Conservation (phyloP, 495 filamentous ascomycete genomes). For the Podospora comata region DNA sequence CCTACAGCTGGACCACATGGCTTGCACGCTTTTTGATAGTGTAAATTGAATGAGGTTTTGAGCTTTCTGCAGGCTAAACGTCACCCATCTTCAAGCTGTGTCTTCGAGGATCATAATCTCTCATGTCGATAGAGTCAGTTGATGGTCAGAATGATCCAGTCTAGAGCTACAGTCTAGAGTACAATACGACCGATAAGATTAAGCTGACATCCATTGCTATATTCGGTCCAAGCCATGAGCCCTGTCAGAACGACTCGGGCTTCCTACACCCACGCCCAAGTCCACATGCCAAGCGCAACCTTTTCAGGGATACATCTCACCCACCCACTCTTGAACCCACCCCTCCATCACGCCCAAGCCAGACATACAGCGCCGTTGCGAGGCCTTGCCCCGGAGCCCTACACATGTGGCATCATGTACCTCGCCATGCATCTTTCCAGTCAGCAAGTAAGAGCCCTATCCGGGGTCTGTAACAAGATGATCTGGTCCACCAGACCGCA, state of each 20-base stretch:
- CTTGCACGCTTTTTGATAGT: background rate
- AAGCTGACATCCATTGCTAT: background rate
- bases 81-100: background rate
- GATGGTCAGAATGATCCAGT: background rate
- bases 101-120: background rate
- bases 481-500: background rate
- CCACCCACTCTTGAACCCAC: background rate
- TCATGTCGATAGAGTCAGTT: background rate
- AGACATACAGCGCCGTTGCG: slow-evolving; percentile 2
- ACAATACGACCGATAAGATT: background rate
- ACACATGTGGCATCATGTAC: background rate
- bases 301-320: background rate
- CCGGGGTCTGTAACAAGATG: slow-evolving; percentile 6
- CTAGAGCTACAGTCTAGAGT: background rate
- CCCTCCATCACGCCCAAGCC: background rate
- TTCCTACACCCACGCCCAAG: background rate
- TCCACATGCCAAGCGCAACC: background rate
- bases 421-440: background rate
- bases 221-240: background rate
- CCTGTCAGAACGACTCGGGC: background rate
- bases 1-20: background rate
- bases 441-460: background rate
- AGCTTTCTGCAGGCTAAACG: background rate
- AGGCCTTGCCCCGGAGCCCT: background rate
- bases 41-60: background rate